phyloP scores from a whole-genome alignment of 208 protist genomes.

The Leishmania tarentolae region DNA sequence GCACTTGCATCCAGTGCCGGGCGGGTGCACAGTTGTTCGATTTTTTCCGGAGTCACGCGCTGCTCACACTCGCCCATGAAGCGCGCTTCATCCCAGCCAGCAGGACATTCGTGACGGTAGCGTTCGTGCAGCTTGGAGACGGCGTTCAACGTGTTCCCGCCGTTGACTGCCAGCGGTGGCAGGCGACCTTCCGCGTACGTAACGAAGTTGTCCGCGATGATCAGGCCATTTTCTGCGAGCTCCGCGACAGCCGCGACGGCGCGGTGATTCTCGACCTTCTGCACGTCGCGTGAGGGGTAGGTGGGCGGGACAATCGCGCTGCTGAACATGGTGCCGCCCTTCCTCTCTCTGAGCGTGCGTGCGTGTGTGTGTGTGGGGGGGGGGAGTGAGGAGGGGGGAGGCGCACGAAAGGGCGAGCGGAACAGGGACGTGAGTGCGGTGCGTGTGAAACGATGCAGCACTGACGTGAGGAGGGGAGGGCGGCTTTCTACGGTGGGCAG shows the following conservation, averaged over 20 bases:
- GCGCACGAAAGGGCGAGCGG: neutral
- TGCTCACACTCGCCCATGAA: conserved; percentile 71
- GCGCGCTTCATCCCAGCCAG: conserved; percentile 72
- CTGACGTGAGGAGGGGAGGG: neutral
- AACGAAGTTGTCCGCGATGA: conserved; percentile 72
- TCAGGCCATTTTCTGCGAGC: conserved; percentile 63
- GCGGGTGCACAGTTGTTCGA: conserved; percentile 45
- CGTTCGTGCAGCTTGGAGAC: conserved; percentile 37
- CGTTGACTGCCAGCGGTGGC: conserved; percentile 46
- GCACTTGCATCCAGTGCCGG: conserved; percentile 48
- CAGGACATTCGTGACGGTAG: conserved; percentile 71
- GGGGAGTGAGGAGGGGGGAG: too few relatives aligned
- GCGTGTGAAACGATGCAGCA: neutral
- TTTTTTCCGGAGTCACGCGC: conserved; percentile 42
- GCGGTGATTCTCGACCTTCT: conserved; percentile 74
- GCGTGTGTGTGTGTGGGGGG: neutral
- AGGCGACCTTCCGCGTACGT: conserved; percentile 74
- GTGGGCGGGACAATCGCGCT: conserved; percentile 42
- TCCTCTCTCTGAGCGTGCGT: neutral
- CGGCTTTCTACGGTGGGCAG: neutral
- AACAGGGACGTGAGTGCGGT: neutral
- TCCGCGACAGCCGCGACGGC: conserved; percentile 50
- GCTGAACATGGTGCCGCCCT: conserved; percentile 9
- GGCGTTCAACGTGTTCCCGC: conserved; percentile 34
- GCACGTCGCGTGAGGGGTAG: conserved; percentile 60